Base-by-base conservation (phyloP, 2,329 filamentous ascomycete species). In the Ophiostoma pallidulum region DNA sequence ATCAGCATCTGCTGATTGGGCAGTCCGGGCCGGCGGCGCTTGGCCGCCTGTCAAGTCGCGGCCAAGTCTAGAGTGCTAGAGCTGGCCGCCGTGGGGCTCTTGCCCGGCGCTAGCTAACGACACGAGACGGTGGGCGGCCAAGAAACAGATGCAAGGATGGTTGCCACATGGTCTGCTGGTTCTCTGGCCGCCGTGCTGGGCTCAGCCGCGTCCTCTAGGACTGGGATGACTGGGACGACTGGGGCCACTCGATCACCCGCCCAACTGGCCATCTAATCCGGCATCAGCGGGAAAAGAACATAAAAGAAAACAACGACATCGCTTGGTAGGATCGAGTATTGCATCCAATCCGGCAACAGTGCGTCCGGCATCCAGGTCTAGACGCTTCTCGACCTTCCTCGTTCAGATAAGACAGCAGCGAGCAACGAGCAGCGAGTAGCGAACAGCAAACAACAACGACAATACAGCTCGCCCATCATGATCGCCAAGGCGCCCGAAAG, bases 51-150 rank as follows among this genome's bases (percentile, higher is more conserved):
- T n/a, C n/a, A n/a, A n/a, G n/a, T n/a, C 7, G 33, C 46, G 46
- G 46, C 46, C 46, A 48, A 33, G 46, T n/a, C 40, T 39, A 48
- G 19, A n/a, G 9, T 19, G 8, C 20, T 43, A 48, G 46, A 32
- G 14, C 26, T 48, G 40, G 46, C 46, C 46, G 46, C 33, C 1
- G 46, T 39, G 41, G 46, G 20, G 43, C 12, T 16, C 18, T 12
- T 18, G 43, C 22, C 43, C 35, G 36, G 16, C 35, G 26, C 14
- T 8, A 20, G 26, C 19, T 9, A 10, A 28, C 10, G 24, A 10
- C 24, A 28, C 24, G 24, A 10, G 6, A 28, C n/a, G n/a, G n/a
- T 28, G 6, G 24, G 24, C 24, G 6, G 24, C 24, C 5, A 28
- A 5, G 24, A 10, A 28, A 28, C 24, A 6, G 24, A 28, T 35